A percentile compares a stretch with the other conserved stretches of the same genome.
Conservation (phyloP, 805 yeast genomes). For the Pichia pseudocactophila region DNA sequence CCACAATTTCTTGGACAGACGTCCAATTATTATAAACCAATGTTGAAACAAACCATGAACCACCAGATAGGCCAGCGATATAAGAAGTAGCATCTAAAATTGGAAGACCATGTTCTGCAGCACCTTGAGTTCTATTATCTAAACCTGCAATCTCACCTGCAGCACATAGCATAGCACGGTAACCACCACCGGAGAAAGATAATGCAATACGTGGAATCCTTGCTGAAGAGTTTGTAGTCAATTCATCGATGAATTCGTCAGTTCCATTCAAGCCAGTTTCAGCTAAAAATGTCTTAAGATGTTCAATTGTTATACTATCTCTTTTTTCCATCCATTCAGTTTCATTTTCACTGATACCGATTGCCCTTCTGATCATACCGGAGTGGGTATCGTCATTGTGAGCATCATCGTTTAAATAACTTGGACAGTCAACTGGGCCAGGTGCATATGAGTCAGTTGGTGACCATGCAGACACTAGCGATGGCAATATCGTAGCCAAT, state of each 20-base stretch:
- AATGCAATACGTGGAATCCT: slow-evolving; percentile 38
- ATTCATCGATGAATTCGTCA: slow-evolving; percentile 30
- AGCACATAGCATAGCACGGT: slow-evolving; percentile 78
- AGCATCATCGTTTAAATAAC: slow-evolving; percentile 16
- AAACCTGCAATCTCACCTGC: slow-evolving; percentile 78
- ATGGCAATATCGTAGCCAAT: neutral
- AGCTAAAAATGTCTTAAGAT: slow-evolving; percentile 37
- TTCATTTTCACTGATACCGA: slow-evolving; percentile 38
- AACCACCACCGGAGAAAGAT: slow-evolving; percentile 82
- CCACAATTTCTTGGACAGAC: slow-evolving; percentile 50
- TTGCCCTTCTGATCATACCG: slow-evolving; percentile 39
- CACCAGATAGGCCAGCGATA: slow-evolving; percentile 74
- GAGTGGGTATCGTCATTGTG: slow-evolving; percentile 10
- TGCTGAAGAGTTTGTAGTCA: slow-evolving; percentile 30
- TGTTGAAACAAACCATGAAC: slow-evolving; percentile 72
- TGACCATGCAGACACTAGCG: slow-evolving; percentile 32
- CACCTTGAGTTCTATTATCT: slow-evolving; percentile 59
- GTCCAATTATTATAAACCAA: slow-evolving; percentile 66
- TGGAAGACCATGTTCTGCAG: slow-evolving; percentile 49
- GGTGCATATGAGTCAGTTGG: slow-evolving; percentile 58
- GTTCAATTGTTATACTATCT: slow-evolving; percentile 36
- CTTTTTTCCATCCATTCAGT: slow-evolving; percentile 42
- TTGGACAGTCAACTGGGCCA: slow-evolving; percentile 47
- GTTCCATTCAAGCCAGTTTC: slow-evolving; percentile 40
- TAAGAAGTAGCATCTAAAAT: slow-evolving; percentile 70